Evolutionary conservation across 306 rosid species (phyloP), one percentile per base, ranked within the genome.

Genomic region (Cicer cuneatum): DNA sequence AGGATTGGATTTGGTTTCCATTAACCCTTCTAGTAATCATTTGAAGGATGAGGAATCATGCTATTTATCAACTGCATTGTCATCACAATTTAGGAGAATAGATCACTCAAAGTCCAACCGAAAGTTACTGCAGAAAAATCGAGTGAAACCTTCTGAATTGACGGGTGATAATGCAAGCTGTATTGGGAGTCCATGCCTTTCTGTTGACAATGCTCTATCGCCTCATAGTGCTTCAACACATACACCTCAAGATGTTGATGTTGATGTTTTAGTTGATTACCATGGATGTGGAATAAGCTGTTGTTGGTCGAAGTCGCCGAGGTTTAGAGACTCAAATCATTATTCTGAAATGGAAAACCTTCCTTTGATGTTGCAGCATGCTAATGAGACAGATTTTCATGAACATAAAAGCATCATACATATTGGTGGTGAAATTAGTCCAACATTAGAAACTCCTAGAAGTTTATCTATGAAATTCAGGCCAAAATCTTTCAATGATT

Each of bases 251-350:
- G 92, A 80, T 40, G 86, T 58, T 63, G 92, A 82, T 75, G 35
- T 29, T 29, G 65, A 59, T 33, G 19, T 66, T 65, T 82, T 59
- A 7, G 86, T 83, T 69, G 78, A 73, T 58, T 82, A 82, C 39
- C 82, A 19, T 65, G 88, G 91, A 48, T 87, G 92, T 66, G 94
- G 88, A 38, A 66, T 92, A 75, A 86, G 91, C 80, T 84, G 87
- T 60, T 90, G 92, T 81, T 90, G 94, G 96, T 88, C 91, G 15
- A 86, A 83, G 68, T 87, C 92, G 9, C 89, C 94, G 6, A 87
- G 85, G 86, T 87, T 84, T 74, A 80, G 89, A 71, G 90, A 75
- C 35, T 71, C 84, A 35, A 73, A 81, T 73, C 66, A 60, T 54
- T 71, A 78, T 76, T 60, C 85, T 52, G 86, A 86, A 41, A 61